These are phyloP conservation scores for Suillus occidentalis DNA, from an alignment of 768 basidiomycete genomes.

Conservation along the genomic window DNA sequence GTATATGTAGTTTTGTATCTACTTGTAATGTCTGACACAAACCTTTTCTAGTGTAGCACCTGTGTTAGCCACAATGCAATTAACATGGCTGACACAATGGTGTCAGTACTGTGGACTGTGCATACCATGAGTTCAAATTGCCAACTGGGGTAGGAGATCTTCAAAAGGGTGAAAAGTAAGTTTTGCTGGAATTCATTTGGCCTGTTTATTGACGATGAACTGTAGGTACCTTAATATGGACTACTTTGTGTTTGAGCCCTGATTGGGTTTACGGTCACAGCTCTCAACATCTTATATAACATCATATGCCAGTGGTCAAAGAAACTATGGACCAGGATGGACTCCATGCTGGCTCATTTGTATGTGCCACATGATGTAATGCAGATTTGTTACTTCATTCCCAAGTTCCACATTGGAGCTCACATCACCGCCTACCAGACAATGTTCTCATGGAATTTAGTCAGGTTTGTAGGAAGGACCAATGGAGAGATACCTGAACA, in stretches of 20 bases:
- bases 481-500: not conserved
- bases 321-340: conserved; percentile 13
- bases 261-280: not conserved
- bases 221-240: conserved; percentile 4
- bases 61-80: not conserved
- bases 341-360: not conserved
- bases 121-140: not conserved
- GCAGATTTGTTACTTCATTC: not conserved
- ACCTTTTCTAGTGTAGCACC: not conserved
- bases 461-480: not conserved
- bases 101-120: not conserved
- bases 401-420: not conserved
- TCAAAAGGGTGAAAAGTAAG: conserved; percentile 5
- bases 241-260: conserved; percentile 3
- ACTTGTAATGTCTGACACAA: not conserved
- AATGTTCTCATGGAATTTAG: not conserved
- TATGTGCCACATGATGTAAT: not conserved
- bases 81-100: not conserved
- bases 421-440: not conserved
- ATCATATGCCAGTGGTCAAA: conserved; percentile 22
- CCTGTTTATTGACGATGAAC: not conserved
- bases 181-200: not conserved
- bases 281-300: conserved; percentile 19
- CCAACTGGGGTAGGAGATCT: not conserved
- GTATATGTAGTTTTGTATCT: not conserved